These are phyloP conservation scores for Phaeosphaeria sp. DNA, from an alignment of 2,329 filamentous ascomycete genomes.

Conservation along the genomic window DNA sequence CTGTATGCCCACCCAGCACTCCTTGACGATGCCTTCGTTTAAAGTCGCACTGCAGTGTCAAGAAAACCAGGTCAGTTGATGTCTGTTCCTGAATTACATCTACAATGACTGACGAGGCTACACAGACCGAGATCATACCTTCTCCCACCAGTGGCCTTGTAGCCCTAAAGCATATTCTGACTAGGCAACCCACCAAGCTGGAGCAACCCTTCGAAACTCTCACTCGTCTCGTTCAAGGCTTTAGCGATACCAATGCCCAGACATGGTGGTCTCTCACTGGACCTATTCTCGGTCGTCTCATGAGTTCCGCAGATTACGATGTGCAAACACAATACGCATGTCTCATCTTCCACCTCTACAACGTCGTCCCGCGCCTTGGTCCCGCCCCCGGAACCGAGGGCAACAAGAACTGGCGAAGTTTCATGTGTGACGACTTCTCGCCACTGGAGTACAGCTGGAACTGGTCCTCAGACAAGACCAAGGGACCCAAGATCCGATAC, in stretches of 20 bases:
- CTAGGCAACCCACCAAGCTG: neutral
- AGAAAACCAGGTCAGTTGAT: neutral
- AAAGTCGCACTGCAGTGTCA: no score
- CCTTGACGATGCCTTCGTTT: no score
- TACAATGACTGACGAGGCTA: neutral
- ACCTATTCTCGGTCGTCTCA: neutral
- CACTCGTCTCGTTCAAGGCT: neutral
- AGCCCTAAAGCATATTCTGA: neutral
- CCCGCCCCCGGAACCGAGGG: neutral
- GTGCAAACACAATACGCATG: neutral
- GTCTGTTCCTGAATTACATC: neutral
- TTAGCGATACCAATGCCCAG: neutral
- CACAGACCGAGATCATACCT: no score
- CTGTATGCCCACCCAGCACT: no score
- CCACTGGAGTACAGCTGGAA: neutral
- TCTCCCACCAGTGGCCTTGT: no score
- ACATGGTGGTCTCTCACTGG: neutral
- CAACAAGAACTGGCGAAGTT: neutral
- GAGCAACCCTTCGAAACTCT: neutral
- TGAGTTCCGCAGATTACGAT: neutral
- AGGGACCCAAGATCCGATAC: neutral
- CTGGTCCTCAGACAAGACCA: neutral
- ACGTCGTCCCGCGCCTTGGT: neutral
- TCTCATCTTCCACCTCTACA: neutral
- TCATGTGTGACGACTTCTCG: neutral